Conservation (phyloP, 2,329 filamentous ascomycete genomes). For the Aspergillus glaucus region DNA sequence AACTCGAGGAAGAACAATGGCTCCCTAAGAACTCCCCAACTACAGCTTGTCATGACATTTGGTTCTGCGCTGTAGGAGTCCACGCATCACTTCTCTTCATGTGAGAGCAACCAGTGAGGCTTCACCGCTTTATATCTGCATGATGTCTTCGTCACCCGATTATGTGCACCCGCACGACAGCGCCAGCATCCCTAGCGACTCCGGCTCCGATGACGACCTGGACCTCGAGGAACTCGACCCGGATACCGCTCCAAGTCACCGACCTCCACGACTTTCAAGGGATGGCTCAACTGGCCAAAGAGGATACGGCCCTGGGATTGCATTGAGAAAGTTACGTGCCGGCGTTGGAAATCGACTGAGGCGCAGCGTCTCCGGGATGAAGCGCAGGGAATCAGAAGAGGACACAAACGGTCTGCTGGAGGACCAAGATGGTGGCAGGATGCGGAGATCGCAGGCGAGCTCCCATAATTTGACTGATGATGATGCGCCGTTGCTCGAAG, state of each 20-base stretch:
- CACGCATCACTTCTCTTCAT: conserved; percentile 13
- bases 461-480: conserved; percentile 54
- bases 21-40: conserved; percentile 9
- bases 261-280: conserved; percentile 16
- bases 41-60: conserved; percentile 19
- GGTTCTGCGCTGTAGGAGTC: conserved; percentile 11
- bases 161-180: conserved; percentile 29
- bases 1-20: conserved; percentile 10
- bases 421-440: conserved; percentile 51
- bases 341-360: conserved; percentile 39
- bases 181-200: conserved; percentile 26
- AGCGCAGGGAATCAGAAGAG: conserved; percentile 43
- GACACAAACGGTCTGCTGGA: conserved; percentile 63
- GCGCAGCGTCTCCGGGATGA: conserved; percentile 38
- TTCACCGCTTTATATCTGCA: conserved; percentile 2
- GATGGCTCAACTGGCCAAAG: conserved; percentile 22
- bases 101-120: conserved; percentile 1
- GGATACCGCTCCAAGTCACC: conserved; percentile 19
- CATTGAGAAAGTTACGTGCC: conserved; percentile 46
- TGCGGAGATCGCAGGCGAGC: conserved; percentile 56
- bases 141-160: conserved; percentile 33
- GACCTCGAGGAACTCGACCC: conserved; percentile 43
- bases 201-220: conserved; percentile 39
- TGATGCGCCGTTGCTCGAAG: conserved; percentile 63
- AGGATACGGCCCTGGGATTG: conserved; percentile 35